A percentile compares a stretch with the other conserved stretches of the same genome.
phyloP scores from a whole-genome alignment of 805 yeast species.

The Zygosaccharomyces pseudorouxii region DNA sequence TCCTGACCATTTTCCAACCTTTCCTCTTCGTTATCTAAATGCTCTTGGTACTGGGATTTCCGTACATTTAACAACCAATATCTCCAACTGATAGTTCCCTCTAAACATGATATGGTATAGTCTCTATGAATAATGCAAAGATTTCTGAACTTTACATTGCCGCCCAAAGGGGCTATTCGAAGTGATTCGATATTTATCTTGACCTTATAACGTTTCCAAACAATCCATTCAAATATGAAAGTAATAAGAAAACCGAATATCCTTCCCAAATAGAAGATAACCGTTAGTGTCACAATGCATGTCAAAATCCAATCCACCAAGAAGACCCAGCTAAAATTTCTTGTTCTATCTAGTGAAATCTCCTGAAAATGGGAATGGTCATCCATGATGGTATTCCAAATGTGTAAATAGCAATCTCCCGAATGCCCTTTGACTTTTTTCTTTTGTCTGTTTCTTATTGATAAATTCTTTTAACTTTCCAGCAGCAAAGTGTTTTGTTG shows the following conservation, averaged over 20 bases:
- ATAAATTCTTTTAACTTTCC: not conserved
- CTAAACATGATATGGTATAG: constrained; percentile 62
- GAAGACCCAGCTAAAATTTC: constrained; percentile 63
- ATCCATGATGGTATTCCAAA: constrained; percentile 23
- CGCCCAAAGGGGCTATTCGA: constrained; percentile 75
- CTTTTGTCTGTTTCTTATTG: not conserved
- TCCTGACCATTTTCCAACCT: constrained; percentile 17
- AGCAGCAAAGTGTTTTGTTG: not conserved
- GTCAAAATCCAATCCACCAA: constrained; percentile 77
- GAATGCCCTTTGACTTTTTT: not conserved
- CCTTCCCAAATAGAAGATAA: constrained; percentile 74
- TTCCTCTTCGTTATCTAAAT: constrained; percentile 4
- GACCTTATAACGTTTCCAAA: constrained; percentile 62
- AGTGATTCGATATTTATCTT: constrained; percentile 67
- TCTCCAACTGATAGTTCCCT: constrained; percentile 81
- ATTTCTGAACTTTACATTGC: constrained; percentile 74
- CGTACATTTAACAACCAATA: constrained; percentile 66
- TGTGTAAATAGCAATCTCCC: not conserved
- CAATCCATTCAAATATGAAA: constrained; percentile 42
- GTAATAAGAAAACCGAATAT: constrained; percentile 59
- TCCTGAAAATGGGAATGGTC: constrained; percentile 29
- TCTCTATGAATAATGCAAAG: constrained; percentile 69
- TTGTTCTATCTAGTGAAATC: constrained; percentile 29
- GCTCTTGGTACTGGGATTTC: constrained; percentile 20
- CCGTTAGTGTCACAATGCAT: constrained; percentile 53